phyloP scores from a whole-genome alignment of 73 alveolate species.

The Stentor coeruleus region DNA sequence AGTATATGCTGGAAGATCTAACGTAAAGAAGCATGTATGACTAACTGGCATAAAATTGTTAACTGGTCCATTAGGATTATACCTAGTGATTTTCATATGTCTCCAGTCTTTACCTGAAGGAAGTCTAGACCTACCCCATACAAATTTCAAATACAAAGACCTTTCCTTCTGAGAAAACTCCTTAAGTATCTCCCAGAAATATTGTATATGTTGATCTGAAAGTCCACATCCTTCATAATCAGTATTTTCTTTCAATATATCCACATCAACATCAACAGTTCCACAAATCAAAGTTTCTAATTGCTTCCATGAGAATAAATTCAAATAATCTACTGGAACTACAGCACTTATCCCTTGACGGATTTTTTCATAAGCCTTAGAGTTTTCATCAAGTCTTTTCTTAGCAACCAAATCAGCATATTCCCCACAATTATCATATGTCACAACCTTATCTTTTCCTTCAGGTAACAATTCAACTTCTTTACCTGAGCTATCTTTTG shows the following conservation, averaged over 20 bases:
- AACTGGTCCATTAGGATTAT: slow-evolving; percentile 34
- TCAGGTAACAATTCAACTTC: slow-evolving; percentile 73
- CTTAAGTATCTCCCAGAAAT: slow-evolving; percentile 78
- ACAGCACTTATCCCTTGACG: slow-evolving; percentile 69
- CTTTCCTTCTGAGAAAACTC: slow-evolving; percentile 68
- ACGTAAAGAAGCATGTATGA: slow-evolving; percentile 79
- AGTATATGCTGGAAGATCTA: slow-evolving; percentile 74
- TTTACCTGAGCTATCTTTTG: slow-evolving; percentile 63
- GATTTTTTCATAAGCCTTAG: slow-evolving; percentile 55
- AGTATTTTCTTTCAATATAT: slow-evolving; percentile 74
- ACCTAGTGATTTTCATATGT: slow-evolving; percentile 31
- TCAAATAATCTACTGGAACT: slow-evolving; percentile 58
- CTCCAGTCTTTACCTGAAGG: slow-evolving; percentile 59
- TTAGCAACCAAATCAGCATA: slow-evolving; percentile 56
- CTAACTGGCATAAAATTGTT: slow-evolving; percentile 66
- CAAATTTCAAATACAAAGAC: slow-evolving; percentile 72
- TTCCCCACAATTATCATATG: slow-evolving; percentile 44
- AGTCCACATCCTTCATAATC: slow-evolving; percentile 54
- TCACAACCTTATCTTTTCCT: slow-evolving; percentile 53
- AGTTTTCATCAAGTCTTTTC: slow-evolving; percentile 63
- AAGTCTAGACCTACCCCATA: slow-evolving; percentile 88
- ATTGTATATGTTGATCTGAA: slow-evolving; percentile 52
- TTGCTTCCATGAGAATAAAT: slow-evolving; percentile 76
- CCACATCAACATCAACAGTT: slow-evolving; percentile 65
- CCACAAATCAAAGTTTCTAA: slow-evolving; percentile 88